A percentile compares a stretch with the other conserved stretches of the same genome.
Evolutionary conservation across 768 basidiomycete genomes (phyloP).

Genomic region (Tulasnella calospora): DNA sequence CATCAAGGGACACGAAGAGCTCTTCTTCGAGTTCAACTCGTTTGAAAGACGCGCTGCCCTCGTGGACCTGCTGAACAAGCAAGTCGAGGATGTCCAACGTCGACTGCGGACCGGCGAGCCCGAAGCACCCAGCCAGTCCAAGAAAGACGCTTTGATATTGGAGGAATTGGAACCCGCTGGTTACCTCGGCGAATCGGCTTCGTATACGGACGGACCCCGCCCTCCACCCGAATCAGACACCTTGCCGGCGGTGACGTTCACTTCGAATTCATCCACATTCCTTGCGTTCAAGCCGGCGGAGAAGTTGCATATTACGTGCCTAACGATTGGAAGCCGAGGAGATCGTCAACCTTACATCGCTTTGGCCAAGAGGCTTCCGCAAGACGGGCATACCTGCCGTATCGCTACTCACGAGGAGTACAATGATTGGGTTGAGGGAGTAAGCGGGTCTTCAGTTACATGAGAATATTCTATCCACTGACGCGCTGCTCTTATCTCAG

Average conservation of each 20-base stretch:
- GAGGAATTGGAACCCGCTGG: conserved; percentile 71
- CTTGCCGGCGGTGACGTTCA: conserved; percentile 90
- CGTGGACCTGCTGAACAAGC: conserved; percentile 64
- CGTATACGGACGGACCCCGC: conserved; percentile 40
- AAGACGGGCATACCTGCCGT: conserved; percentile 80
- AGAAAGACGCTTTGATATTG: conserved; percentile 70
- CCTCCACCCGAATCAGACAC: conserved; percentile 59
- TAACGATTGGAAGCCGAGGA: conserved; percentile 93
- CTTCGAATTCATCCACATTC: conserved; percentile 91
- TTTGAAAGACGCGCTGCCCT: conserved; percentile 78
- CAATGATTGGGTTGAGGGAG: conserved; percentile 89
- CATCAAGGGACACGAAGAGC: conserved; percentile 92
- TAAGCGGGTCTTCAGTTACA: conserved; percentile 33
- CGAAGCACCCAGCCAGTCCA: conserved; percentile 46
- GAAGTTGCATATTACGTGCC: conserved; percentile 81
- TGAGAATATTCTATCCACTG: background rate
- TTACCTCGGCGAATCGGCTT: conserved; percentile 34
- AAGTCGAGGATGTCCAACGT: conserved; percentile 67
- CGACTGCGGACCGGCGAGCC: conserved; percentile 47
- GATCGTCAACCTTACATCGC: conserved; percentile 99
- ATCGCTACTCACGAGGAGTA: conserved; percentile 97
- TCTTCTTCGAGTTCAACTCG: conserved; percentile 91
- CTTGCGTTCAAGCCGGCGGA: conserved; percentile 90
- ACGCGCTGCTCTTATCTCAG: conserved; percentile 39
- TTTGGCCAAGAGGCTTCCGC: conserved; percentile 82